phyloP scores from a whole-genome alignment of 768 basidiomycete species.

The Hirschioporus abietinus region DNA sequence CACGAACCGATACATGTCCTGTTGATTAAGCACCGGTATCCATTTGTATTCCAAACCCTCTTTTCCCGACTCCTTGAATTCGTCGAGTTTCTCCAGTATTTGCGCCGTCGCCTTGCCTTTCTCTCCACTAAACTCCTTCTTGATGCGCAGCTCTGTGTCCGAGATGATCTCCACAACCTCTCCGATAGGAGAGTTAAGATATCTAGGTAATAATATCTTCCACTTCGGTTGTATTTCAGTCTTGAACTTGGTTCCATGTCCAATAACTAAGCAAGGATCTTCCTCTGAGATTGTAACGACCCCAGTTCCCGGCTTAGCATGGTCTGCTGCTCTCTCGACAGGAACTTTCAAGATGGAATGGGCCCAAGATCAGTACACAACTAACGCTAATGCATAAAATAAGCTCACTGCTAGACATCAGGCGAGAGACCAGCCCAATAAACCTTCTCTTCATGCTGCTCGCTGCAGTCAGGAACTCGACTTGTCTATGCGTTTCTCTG shows the following conservation, averaged over 20 bases:
- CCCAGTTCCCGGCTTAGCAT: slow-evolving; percentile 72
- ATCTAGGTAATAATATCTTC: slow-evolving; percentile 86
- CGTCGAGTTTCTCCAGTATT: slow-evolving; percentile 61
- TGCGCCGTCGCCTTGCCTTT: slow-evolving; percentile 66
- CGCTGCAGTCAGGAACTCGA: slow-evolving; percentile 85
- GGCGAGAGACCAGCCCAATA: slow-evolving; percentile 73
- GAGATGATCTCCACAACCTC: slow-evolving; percentile 87
- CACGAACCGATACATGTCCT: slow-evolving; percentile 90
- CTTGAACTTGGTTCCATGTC: slow-evolving; percentile 74
- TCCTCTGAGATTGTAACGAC: slow-evolving; percentile 61
- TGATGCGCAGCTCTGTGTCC: slow-evolving; percentile 78
- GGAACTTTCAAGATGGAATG: slow-evolving; percentile 54
- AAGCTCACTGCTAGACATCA: slow-evolving; percentile 85
- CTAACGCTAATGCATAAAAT: background rate
- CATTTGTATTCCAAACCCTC: slow-evolving; percentile 74
- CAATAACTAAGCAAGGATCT: slow-evolving; percentile 79
- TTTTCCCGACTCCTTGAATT: slow-evolving; percentile 48
- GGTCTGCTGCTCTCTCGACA: slow-evolving; percentile 87
- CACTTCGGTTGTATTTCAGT: slow-evolving; percentile 68
- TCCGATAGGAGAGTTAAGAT: slow-evolving; percentile 67
- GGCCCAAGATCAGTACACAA: slow-evolving; percentile 10
- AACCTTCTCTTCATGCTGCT: slow-evolving; percentile 78
- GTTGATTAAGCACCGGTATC: slow-evolving; percentile 88
- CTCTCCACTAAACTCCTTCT: slow-evolving; percentile 83
- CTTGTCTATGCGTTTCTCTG: slow-evolving; percentile 74